phyloP scores from a whole-genome alignment of 768 basidiomycete species.

The Mycena rebaudengoi region DNA sequence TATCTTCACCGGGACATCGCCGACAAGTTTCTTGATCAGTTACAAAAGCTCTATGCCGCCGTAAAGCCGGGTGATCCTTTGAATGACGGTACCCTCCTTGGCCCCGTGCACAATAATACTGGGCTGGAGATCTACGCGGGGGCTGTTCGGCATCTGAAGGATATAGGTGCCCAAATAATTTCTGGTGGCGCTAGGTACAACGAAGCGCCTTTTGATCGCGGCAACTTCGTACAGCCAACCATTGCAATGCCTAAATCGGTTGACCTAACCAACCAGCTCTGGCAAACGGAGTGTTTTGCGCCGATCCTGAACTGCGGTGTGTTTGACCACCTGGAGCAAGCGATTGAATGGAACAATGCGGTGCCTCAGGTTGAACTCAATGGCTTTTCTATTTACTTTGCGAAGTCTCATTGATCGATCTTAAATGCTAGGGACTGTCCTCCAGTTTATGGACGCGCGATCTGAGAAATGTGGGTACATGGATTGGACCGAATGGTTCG shows the following conservation, averaged over 20 bases:
- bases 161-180: slow-evolving; percentile 78
- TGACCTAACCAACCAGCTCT: slow-evolving; percentile 64
- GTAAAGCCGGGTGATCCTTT: slow-evolving; percentile 90
- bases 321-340: slow-evolving; percentile 88
- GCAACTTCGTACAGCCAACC: slow-evolving; percentile 92
- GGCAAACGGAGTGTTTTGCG: slow-evolving; percentile 87
- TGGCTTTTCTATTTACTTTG: too few species aligned
- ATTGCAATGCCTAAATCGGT: slow-evolving; percentile 74
- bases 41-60: slow-evolving; percentile 76
- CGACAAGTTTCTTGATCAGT: slow-evolving; percentile 74
- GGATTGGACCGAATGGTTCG: slow-evolving; percentile 90
- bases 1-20: slow-evolving; percentile 89
- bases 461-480: slow-evolving; percentile 84
- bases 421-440: slow-evolving; percentile 76
- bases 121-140: slow-evolving; percentile 73
- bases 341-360: slow-evolving; percentile 89
- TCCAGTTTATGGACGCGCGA: slow-evolving; percentile 93
- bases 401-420: slow-evolving; percentile 19
- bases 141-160: slow-evolving; percentile 68
- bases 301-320: slow-evolving; percentile 88
- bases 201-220: slow-evolving; percentile 36
- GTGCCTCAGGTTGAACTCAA: slow-evolving; percentile 71
- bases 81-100: slow-evolving; percentile 73
- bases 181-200: slow-evolving; percentile 71
- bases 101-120: slow-evolving; percentile 81